Conservation (phyloP, 768 basidiomycete genomes). For the Leccinum longicurvipes region DNA sequence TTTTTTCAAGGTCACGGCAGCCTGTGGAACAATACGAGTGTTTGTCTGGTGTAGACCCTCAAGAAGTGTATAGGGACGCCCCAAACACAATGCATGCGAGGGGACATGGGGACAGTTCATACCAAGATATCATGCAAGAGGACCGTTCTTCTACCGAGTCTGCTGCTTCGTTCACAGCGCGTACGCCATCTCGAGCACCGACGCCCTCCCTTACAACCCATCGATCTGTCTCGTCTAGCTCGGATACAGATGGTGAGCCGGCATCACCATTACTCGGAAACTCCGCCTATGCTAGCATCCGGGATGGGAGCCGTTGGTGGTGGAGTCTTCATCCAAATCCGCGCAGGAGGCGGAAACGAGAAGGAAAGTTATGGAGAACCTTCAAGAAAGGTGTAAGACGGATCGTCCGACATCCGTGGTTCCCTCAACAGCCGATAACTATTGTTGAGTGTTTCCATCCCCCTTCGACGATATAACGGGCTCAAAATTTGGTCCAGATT, state of each 20-base stretch:
- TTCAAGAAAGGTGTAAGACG: slow-evolving; percentile 53
- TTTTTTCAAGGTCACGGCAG: slow-evolving; percentile 14
- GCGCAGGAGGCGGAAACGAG: slow-evolving; percentile 51
- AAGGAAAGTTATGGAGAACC: slow-evolving; percentile 44
- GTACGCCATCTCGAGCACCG: slow-evolving; percentile 58
- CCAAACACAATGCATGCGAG: slow-evolving; percentile 4
- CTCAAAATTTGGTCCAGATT: slow-evolving; percentile 43
- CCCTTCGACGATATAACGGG: slow-evolving; percentile 1
- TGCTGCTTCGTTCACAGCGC: slow-evolving; percentile 38
- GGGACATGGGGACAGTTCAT: no score
- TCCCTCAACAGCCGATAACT: slow-evolving; percentile 76
- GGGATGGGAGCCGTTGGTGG: slow-evolving; percentile 53
- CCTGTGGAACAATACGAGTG: slow-evolving; percentile 43
- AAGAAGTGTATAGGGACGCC: slow-evolving; percentile 30
- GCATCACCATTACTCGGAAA: slow-evolving; percentile 42
- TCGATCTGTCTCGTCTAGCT: slow-evolving; percentile 50
- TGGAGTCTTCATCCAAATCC: slow-evolving; percentile 43
- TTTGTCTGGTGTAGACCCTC: slow-evolving; percentile 43
- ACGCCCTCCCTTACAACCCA: slow-evolving; percentile 57
- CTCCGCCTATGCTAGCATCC: slow-evolving; percentile 34
- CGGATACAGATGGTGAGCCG: slow-evolving; percentile 63
- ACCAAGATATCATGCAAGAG: slow-evolving; percentile 24
- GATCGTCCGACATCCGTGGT: slow-evolving; percentile 67
- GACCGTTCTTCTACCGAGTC: slow-evolving; percentile 28
- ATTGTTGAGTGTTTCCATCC: slow-evolving; percentile 51